Conservation (phyloP, 2,329 filamentous ascomycete genomes). For the Talaromyces sp. region DNA sequence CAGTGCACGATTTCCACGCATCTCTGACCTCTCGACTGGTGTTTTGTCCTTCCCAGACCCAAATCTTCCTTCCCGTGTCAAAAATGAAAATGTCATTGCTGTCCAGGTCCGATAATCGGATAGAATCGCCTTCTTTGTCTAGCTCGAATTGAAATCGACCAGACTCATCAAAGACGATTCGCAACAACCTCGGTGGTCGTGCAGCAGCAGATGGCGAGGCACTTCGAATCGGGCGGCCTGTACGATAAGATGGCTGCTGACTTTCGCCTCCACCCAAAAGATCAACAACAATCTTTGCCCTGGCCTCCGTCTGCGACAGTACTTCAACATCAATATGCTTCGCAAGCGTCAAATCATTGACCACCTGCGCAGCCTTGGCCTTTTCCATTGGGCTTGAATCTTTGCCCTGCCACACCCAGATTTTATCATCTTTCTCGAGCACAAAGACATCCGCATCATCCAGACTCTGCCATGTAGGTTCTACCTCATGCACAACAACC, state of each 20-base stretch:
- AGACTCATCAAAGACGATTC: constrained; percentile 55
- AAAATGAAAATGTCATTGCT: constrained; percentile 63
- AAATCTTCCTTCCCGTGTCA: constrained; percentile 58
- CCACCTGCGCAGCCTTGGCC: constrained; percentile 65
- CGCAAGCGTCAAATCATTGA: constrained; percentile 55
- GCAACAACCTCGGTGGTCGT: constrained; percentile 54
- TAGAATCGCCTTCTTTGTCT: constrained; percentile 55
- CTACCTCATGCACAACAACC: constrained; percentile 63
- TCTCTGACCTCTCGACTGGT: constrained; percentile 61
- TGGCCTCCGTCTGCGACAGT: constrained; percentile 56
- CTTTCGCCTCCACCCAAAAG: constrained; percentile 54
- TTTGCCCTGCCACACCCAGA: constrained; percentile 69
- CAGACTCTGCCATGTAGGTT: constrained; percentile 60
- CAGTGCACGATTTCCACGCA: constrained; percentile 47
- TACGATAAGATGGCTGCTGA: constrained; percentile 44
- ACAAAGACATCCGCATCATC: constrained; percentile 67
- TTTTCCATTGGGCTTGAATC: constrained; percentile 68
- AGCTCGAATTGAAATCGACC: constrained; percentile 57
- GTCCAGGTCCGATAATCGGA: constrained; percentile 54
- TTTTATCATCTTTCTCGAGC: constrained; percentile 61
- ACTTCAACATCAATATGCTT: constrained; percentile 66
- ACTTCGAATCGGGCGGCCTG: constrained; percentile 44
- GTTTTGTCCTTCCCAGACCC: constrained; percentile 64
- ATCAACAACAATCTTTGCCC: constrained; percentile 53
- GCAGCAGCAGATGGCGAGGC: background rate